Base-by-base conservation (phyloP, 129 eudicot species). In the Flaveria sonorensis region DNA sequence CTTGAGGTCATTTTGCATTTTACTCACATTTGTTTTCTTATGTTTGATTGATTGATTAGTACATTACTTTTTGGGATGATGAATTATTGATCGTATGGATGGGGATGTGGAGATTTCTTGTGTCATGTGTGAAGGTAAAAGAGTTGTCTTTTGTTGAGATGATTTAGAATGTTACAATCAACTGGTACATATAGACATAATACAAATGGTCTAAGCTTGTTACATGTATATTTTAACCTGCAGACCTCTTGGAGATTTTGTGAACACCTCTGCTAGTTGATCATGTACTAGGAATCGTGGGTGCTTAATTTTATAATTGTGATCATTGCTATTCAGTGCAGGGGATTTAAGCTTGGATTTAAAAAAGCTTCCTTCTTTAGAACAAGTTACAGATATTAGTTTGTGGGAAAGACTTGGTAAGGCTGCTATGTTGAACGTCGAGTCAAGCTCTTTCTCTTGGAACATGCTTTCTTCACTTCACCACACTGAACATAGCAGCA, bases 341-440 rank as follows among this genome's bases (percentile, higher is more conserved):
- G 99, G 82, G 79, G 89, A 87, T 64, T 73, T 75, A 81, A 85
- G 53, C 61, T 28, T 79, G 74, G 82, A 76, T 84, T 68, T 73
- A 30, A 77, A 78, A 72, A 51, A 76, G 64, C 70, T 84, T 62
- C 87, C 79, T 7, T 64, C 86, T n/a, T 71, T 81, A 74, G 96
- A 89, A 83, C 90, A 86, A 80, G 63, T 87, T 73, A 61, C 94
- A 45, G 99, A 89, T 77, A 70, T 86, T 70, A 86, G 88, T 82
- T 81, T 94, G 76, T 91, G 96, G 96, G 96, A 91, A 75, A 86
- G 99, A 83, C 97, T 94, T 77, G 96, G 99, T 68, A 91, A 86
- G 76, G 96, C 97, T 56, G 89, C 89, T 23, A 85, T 89, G 92
- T 74, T 88, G 86, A 89, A 94, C 87, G 86, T 94, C 52, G 97